Conservation (phyloP, 2,329 filamentous ascomycete genomes). For the Epichloe amarillans region DNA sequence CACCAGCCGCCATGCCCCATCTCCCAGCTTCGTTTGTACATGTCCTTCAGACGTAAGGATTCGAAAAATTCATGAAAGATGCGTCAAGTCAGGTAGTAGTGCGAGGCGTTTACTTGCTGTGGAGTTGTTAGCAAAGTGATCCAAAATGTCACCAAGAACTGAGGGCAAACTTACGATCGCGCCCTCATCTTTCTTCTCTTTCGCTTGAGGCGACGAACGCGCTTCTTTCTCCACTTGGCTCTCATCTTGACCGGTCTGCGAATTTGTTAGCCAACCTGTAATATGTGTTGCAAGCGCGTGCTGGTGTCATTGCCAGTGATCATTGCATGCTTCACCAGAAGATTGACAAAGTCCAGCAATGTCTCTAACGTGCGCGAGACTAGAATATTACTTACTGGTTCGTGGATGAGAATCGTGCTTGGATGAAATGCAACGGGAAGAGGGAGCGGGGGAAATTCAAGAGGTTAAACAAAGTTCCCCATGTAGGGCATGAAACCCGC, state of each 20-base stretch:
- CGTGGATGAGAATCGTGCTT: constrained; percentile 32
- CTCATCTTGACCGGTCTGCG: constrained; percentile 48
- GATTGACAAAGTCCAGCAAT: not conserved
- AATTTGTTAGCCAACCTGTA: not conserved
- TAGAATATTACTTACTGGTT: constrained; percentile 23
- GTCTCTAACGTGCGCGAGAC: not conserved
- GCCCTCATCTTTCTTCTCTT: constrained; percentile 99
- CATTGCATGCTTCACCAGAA: not conserved
- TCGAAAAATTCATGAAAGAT: constrained; percentile 27
- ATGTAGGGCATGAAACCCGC: constrained; percentile 25
- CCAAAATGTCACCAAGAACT: not conserved
- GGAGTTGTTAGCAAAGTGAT: constrained; percentile 18
- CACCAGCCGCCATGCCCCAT: constrained; percentile 5
- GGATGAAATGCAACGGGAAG: constrained; percentile 25
- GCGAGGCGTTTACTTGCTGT: constrained; percentile 56
- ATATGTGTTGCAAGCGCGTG: not conserved
- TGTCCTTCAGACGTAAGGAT: constrained; percentile 19
- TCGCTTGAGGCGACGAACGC: constrained; percentile 95
- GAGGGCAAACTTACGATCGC: constrained; percentile 61
- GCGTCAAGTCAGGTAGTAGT: constrained; percentile 41
- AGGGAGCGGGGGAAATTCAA: constrained; percentile 16
- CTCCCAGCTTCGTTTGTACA: constrained; percentile 11
- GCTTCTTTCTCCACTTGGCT: constrained; percentile 99
- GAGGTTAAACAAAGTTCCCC: constrained; percentile 17
- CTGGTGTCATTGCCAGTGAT: not conserved